These are phyloP conservation scores for Tylopilus felleus DNA, from an alignment of 768 basidiomycete genomes.

Conservation along the genomic window DNA sequence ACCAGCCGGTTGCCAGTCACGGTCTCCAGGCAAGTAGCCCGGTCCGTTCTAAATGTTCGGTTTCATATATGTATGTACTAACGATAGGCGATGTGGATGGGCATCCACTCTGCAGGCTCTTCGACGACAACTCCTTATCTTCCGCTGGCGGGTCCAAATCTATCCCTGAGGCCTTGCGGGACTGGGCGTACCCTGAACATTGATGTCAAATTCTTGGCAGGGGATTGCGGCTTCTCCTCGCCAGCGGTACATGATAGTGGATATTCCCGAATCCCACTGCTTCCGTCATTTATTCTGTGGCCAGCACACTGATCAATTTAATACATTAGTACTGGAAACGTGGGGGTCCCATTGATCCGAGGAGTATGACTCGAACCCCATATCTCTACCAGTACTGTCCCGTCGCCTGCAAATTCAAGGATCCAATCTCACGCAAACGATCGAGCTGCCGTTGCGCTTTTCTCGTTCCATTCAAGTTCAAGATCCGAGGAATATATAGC, in stretches of 20 bases:
- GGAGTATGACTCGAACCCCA: conserved; percentile 2
- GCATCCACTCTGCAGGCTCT: too few relatives aligned
- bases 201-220: conserved; percentile 1
- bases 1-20: neutral
- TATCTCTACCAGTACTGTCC: too few relatives aligned
- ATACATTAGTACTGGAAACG: neutral
- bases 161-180: neutral
- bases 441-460: conserved; percentile 1
- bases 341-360: conserved; percentile 14
- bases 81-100: neutral
- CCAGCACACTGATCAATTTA: neutral
- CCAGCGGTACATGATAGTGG: neutral
- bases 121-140: conserved; percentile 7
- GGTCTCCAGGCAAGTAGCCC: too few relatives aligned
- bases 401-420: neutral
- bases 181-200: neutral
- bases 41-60: neutral
- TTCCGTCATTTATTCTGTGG: conserved; percentile 5
- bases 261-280: neutral
- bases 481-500: conserved; percentile 12
- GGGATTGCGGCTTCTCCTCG: neutral
- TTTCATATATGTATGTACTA: neutral
- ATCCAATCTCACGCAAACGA: neutral
- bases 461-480: neutral
- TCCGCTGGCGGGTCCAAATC: neutral